These are phyloP conservation scores for Boletus sp. DNA, from an alignment of 1,284 basidiomycete species.

Conservation along the genomic window DNA sequence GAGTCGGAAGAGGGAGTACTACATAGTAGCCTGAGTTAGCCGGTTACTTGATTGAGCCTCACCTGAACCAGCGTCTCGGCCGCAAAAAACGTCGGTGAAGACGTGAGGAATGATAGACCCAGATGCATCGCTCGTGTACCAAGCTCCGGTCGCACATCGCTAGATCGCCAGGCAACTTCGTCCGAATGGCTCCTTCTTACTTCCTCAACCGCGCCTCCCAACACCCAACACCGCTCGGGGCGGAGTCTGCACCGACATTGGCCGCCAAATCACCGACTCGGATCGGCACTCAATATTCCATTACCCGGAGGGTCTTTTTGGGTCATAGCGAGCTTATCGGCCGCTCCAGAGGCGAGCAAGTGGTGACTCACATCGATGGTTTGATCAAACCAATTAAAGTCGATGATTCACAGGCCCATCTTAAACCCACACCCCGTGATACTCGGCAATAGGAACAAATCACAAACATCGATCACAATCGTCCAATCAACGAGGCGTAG, in stretches of 20 bases:
- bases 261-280: slow-evolving; percentile 3
- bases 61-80: not conserved
- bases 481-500: slow-evolving; percentile 43
- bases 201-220: not conserved
- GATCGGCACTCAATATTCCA: not conserved
- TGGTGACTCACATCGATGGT: no score
- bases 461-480: not conserved
- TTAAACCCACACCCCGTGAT: no score
- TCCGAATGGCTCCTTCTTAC: not conserved
- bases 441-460: not conserved
- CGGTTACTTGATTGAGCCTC: not conserved
- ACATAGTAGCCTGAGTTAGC: no score
- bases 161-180: not conserved
- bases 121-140: not conserved
- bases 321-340: no score
- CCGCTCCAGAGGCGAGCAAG: no score
- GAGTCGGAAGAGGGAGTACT: no score
- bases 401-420: not conserved
- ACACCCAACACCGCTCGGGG: not conserved
- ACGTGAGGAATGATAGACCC: not conserved
- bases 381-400: no score
- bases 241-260: not conserved
- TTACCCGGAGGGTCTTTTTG: not conserved
- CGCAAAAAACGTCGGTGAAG: not conserved
- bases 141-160: no score